Conservation (phyloP, 176 grass and related monocot species). For the Saccharum spontaneum region DNA sequence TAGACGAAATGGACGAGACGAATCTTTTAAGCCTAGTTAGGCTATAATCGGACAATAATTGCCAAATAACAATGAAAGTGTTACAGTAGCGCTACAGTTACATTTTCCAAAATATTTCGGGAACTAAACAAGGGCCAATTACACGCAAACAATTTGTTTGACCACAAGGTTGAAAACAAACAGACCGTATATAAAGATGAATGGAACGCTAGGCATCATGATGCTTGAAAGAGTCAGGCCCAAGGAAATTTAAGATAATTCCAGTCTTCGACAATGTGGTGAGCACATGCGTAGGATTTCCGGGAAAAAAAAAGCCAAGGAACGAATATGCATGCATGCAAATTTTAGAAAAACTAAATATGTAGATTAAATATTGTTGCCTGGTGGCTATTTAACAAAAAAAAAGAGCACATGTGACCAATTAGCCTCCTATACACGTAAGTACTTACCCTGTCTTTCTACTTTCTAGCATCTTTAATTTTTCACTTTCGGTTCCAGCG, state of each 20-base stretch:
- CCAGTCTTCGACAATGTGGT: not conserved
- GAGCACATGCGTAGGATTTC: not conserved
- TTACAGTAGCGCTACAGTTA: too few species aligned
- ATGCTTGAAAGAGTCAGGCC: conserved; percentile 5
- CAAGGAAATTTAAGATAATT: not conserved
- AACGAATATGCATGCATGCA: too few species aligned
- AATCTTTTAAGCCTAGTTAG: too few species aligned
- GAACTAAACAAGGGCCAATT: too few species aligned
- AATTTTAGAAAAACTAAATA: not conserved
- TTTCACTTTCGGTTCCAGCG: not conserved
- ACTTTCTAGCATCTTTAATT: not conserved
- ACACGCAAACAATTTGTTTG: conserved; percentile 23
- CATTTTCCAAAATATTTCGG: too few species aligned
- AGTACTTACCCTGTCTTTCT: not conserved
- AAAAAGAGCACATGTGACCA: not conserved
- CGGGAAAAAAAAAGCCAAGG: not conserved
- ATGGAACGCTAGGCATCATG: not conserved
- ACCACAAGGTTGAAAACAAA: conserved; percentile 18
- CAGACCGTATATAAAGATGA: not conserved
- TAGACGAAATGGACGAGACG: too few species aligned
- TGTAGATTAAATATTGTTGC: not conserved
- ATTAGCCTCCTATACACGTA: not conserved
- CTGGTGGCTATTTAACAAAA: not conserved
- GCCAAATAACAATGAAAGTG: too few species aligned
- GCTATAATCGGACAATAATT: too few species aligned